Evolutionary conservation across 2,329 filamentous ascomycete species (phyloP).

Genomic region (Elsinoe australis): DNA sequence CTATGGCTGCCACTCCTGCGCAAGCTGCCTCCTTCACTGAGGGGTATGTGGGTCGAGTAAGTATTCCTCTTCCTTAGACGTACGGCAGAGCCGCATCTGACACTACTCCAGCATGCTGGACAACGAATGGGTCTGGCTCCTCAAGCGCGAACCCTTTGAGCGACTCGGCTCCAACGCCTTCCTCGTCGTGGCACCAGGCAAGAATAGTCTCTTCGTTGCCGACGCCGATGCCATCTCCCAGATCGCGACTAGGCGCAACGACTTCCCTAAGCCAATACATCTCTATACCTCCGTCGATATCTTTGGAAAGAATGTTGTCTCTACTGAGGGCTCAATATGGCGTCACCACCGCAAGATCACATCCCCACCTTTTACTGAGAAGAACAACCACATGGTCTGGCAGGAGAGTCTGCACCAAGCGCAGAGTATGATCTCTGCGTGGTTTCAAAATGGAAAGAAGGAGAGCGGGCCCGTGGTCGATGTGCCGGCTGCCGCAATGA

Average conservation of each 20-base stretch:
- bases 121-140: constrained; percentile 54
- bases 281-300: constrained; percentile 54
- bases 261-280: constrained; percentile 61
- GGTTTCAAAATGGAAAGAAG: constrained; percentile 41
- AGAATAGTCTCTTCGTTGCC: constrained; percentile 49
- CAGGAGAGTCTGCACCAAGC: constrained; percentile 57
- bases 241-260: constrained; percentile 57
- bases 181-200: constrained; percentile 53
- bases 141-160: constrained; percentile 51
- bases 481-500: constrained; percentile 59
- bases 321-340: constrained; percentile 62
- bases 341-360: constrained; percentile 65
- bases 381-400: constrained; percentile 62
- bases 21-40: constrained; percentile 48
- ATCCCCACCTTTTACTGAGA: constrained; percentile 66
- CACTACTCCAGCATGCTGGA: constrained; percentile 41
- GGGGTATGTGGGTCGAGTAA: constrained; percentile 54
- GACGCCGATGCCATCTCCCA: constrained; percentile 60
- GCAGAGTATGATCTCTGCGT: constrained; percentile 51
- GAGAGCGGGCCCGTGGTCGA: constrained; percentile 45
- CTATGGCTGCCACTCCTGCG: constrained; percentile 52
- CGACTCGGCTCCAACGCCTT: constrained; percentile 54
- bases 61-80: constrained; percentile 24
- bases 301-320: constrained; percentile 65
- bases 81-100: constrained; percentile 2